Conservation (phyloP, 2,329 filamentous ascomycete genomes). For the Dactylellina parvicollis region DNA sequence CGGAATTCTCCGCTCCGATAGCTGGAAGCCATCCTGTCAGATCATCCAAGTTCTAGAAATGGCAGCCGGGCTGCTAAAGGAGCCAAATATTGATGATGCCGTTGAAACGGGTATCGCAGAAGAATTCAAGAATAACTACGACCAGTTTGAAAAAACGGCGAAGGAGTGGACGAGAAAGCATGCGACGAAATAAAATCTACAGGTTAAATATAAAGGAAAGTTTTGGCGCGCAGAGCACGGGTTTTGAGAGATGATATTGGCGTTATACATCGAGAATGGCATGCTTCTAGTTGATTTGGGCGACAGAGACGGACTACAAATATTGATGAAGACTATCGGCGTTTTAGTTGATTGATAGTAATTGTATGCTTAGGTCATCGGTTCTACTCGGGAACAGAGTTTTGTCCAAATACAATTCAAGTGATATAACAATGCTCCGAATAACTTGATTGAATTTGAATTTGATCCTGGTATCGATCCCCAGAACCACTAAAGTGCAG, state of each 20-base stretch:
- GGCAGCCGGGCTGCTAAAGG: slow-evolving; percentile 76
- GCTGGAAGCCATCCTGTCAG: slow-evolving; percentile 90
- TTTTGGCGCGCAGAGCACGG: neutral
- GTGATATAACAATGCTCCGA: neutral
- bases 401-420: slow-evolving; percentile 1
- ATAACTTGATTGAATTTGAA: neutral
- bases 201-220: neutral
- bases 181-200: slow-evolving; percentile 64
- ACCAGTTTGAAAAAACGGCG: slow-evolving; percentile 78
- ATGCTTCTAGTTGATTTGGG: slow-evolving; percentile 8
- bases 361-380: slow-evolving; percentile 22
- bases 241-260: slow-evolving; percentile 2
- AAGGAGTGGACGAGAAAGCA: slow-evolving; percentile 78
- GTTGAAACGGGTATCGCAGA: slow-evolving; percentile 88
- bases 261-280: slow-evolving; percentile 9
- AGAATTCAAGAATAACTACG: slow-evolving; percentile 76
- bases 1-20: slow-evolving; percentile 80
- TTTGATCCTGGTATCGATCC: neutral
- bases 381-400: slow-evolving; percentile 24
- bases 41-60: slow-evolving; percentile 80
- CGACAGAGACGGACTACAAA: slow-evolving; percentile 11
- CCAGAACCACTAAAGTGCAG: too few species aligned
- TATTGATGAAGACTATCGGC: slow-evolving; percentile 20
- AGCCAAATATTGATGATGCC: slow-evolving; percentile 81
- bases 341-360: slow-evolving; percentile 45